phyloP scores from a whole-genome alignment of 352 stramenopile genomes.

The Phytopythium montanum region DNA sequence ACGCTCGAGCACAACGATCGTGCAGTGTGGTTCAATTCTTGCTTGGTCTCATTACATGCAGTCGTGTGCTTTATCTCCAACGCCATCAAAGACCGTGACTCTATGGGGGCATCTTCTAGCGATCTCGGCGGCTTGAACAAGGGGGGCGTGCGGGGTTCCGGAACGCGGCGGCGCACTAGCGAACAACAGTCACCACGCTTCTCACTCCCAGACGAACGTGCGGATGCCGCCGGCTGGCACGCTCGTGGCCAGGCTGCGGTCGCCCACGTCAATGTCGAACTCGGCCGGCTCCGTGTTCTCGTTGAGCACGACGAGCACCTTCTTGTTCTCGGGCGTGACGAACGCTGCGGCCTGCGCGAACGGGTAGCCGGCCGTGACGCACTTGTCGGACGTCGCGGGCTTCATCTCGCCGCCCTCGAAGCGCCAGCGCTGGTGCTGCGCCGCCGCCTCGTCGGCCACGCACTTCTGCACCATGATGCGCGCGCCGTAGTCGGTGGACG shows the following conservation, averaged over 20 bases:
- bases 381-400: slow-evolving; percentile 42
- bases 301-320: slow-evolving; percentile 81
- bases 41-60: too few species aligned
- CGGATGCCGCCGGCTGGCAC: slow-evolving; percentile 60
- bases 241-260: slow-evolving; percentile 38
- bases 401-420: slow-evolving; percentile 61
- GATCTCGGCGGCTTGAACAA: too few species aligned
- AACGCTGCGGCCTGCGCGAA: slow-evolving; percentile 72
- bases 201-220: slow-evolving; percentile 65
- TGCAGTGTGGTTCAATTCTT: too few species aligned
- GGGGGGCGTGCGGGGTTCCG: too few species aligned
- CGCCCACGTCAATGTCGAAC: slow-evolving; percentile 61
- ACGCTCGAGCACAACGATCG: too few species aligned
- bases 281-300: slow-evolving; percentile 73
- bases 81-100: too few species aligned
- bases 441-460: slow-evolving; percentile 18
- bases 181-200: neutral
- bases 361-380: slow-evolving; percentile 73
- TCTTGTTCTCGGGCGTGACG: slow-evolving; percentile 66
- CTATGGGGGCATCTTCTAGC: too few species aligned
- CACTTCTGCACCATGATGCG: slow-evolving; percentile 57
- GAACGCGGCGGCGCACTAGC: too few species aligned
- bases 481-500: slow-evolving; percentile 44
- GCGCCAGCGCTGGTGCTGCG: slow-evolving; percentile 49
- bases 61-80: too few species aligned